Conservation (phyloP, 2,329 filamentous ascomycete genomes). For the Diaporthe citrichinensis region DNA sequence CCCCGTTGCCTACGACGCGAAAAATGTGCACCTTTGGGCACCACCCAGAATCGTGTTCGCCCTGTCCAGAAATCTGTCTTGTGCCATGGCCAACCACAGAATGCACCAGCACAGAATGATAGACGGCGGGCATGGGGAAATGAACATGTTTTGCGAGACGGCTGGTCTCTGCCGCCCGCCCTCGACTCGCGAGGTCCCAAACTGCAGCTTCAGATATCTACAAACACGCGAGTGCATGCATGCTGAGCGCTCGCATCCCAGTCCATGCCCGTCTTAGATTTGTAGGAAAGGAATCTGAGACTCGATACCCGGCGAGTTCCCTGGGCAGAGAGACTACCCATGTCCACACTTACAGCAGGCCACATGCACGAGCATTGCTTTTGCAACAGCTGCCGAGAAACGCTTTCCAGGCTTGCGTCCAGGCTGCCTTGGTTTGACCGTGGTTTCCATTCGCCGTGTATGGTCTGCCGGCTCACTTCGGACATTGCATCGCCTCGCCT, state of each 20-base stretch:
- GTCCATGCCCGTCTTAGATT: not conserved
- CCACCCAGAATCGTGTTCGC: not conserved
- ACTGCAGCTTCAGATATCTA: not conserved
- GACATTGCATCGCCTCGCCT: not conserved
- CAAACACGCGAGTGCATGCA: not conserved
- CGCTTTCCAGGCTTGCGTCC: not conserved
- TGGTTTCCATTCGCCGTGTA: not conserved
- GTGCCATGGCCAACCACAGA: not conserved
- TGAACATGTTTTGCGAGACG: not conserved
- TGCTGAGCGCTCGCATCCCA: not conserved
- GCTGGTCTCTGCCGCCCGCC: not conserved
- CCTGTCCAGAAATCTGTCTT: not conserved
- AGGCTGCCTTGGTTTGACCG: not conserved
- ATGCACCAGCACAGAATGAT: not conserved
- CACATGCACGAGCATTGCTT: conserved; percentile 1
- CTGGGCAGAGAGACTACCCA: no score
- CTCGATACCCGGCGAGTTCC: not conserved
- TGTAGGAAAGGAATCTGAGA: not conserved
- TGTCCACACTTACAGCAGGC: not conserved
- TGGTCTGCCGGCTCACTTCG: not conserved
- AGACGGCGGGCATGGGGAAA: not conserved
- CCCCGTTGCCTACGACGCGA: not conserved
- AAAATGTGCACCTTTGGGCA: not conserved
- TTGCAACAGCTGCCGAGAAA: not conserved
- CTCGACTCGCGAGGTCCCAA: not conserved